Percentiles rank a stretch among this genome's conserved stretches.
Conservation (phyloP, 1,139 yeast species). For the Geotrichum europaeum region DNA sequence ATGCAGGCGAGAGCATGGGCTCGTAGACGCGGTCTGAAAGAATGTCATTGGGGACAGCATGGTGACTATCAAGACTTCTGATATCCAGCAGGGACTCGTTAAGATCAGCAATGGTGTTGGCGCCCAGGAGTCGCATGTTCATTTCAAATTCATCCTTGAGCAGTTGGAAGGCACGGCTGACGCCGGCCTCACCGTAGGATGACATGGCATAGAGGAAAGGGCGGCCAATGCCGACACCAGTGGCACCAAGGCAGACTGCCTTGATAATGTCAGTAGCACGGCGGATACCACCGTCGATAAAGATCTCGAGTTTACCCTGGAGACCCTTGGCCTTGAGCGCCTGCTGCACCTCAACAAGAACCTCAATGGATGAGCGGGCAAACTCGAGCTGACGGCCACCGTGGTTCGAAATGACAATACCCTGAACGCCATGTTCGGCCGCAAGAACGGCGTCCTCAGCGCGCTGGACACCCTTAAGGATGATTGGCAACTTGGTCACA, state of each 20-base stretch:
- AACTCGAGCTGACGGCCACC: slow-evolving; percentile 77
- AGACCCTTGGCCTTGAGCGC: slow-evolving; percentile 44
- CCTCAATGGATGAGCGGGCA: slow-evolving; percentile 61
- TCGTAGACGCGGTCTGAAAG: slow-evolving; percentile 43
- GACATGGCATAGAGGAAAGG: slow-evolving; percentile 74
- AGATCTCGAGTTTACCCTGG: slow-evolving; percentile 54
- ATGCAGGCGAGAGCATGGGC: slow-evolving; percentile 30
- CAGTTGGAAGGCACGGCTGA: slow-evolving; percentile 65
- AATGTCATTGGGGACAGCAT: slow-evolving; percentile 45
- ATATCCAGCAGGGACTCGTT: slow-evolving; percentile 50
- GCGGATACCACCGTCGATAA: slow-evolving; percentile 69
- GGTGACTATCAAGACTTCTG: slow-evolving; percentile 36
- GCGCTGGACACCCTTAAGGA: slow-evolving; percentile 66
- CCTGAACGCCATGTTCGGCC: slow-evolving; percentile 56
- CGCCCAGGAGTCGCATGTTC: slow-evolving; percentile 88
- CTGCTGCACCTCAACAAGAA: slow-evolving; percentile 59
- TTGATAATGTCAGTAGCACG: slow-evolving; percentile 68
- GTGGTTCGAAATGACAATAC: slow-evolving; percentile 67
- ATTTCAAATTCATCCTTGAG: slow-evolving; percentile 75
- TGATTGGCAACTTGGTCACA: slow-evolving; percentile 56
- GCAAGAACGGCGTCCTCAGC: slow-evolving; percentile 62
- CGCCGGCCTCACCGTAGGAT: slow-evolving; percentile 74
- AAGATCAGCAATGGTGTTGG: slow-evolving; percentile 56
- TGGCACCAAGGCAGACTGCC: slow-evolving; percentile 70
- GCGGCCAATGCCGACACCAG: slow-evolving; percentile 71